Percentiles rank a stretch among this genome's conserved stretches.
phyloP scores from a whole-genome alignment of 163 green algal genomes.

The Coccomyxa subellipsoidea region DNA sequence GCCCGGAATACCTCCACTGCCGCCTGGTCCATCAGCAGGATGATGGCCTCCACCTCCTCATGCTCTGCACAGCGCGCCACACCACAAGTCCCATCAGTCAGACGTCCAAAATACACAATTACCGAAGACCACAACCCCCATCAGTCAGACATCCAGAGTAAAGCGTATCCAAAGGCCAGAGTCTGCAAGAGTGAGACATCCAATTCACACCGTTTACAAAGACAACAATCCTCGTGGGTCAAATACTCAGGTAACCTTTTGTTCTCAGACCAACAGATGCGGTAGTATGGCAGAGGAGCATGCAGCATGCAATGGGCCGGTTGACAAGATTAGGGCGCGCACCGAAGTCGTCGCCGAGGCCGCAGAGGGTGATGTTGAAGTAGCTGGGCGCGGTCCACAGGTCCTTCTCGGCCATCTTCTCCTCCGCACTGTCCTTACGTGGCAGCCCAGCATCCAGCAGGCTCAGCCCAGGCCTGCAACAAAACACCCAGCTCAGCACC shows the following conservation, averaged over 20 bases:
- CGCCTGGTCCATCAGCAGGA: conserved; percentile 9
- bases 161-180: too few species aligned
- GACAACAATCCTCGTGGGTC: too few species aligned
- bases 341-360: background rate
- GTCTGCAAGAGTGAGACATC: too few species aligned
- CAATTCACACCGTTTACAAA: too few species aligned
- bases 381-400: conserved; percentile 14
- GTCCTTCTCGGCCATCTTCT: background rate
- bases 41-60: conserved; percentile 1
- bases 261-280: too few species aligned
- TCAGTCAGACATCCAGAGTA: too few species aligned
- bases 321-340: background rate
- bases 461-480: background rate
- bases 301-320: too few species aligned
- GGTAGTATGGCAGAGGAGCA: too few species aligned
- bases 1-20: background rate
- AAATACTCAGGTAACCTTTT: too few species aligned
- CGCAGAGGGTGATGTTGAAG: conserved; percentile 6
- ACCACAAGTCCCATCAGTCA: background rate
- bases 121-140: too few species aligned
- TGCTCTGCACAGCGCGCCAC: background rate
- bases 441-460: background rate
- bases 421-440: background rate
- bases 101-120: too few species aligned
- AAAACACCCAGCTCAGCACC: too few species aligned